Percentiles rank a stretch among this genome's conserved stretches.
phyloP scores from a whole-genome alignment of 441 rosid genomes.

The Raphanus hybrid region DNA sequence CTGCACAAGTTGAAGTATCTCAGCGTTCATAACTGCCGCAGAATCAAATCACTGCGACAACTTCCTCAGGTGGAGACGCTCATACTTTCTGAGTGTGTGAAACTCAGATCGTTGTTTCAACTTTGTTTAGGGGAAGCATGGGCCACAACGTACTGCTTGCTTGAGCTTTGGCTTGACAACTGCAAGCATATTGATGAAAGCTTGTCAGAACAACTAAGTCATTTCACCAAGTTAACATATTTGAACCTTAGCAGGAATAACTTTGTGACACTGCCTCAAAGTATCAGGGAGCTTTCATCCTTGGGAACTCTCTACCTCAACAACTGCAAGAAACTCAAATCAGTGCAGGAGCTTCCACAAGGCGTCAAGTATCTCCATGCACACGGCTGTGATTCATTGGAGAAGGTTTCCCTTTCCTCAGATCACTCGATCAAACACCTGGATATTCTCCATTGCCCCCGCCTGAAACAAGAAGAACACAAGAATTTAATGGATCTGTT shows the following conservation, averaged over 20 bases:
- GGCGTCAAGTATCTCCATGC: constrained; percentile 22
- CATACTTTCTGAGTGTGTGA: constrained; percentile 6
- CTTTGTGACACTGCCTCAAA: constrained; percentile 40
- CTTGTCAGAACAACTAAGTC: constrained; percentile 10
- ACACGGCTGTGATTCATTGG: constrained; percentile 43
- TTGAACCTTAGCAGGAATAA: constrained; percentile 38
- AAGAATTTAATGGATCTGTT: neutral
- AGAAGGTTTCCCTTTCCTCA: constrained; percentile 7
- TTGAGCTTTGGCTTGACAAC: constrained; percentile 43
- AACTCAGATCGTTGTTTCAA: neutral
- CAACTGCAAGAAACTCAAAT: constrained; percentile 41
- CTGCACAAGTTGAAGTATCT: neutral
- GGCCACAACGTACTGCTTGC: constrained; percentile 9
- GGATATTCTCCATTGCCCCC: constrained; percentile 10
- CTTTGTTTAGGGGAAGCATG: neutral
- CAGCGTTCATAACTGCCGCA: constrained; percentile 5
- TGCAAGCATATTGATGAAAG: constrained; percentile 29
- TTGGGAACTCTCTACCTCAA: constrained; percentile 38
- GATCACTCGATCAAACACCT: constrained; percentile 12
- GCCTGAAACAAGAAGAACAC: neutral
- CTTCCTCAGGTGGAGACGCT: constrained; percentile 17
- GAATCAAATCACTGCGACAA: neutral
- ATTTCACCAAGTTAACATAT: constrained; percentile 34
- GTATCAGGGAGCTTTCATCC: constrained; percentile 4
- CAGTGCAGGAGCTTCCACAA: constrained; percentile 47